Evolutionary conservation across 192 early-diverging fungal genomes (phyloP).

Genomic region (Diversispora eburnea): DNA sequence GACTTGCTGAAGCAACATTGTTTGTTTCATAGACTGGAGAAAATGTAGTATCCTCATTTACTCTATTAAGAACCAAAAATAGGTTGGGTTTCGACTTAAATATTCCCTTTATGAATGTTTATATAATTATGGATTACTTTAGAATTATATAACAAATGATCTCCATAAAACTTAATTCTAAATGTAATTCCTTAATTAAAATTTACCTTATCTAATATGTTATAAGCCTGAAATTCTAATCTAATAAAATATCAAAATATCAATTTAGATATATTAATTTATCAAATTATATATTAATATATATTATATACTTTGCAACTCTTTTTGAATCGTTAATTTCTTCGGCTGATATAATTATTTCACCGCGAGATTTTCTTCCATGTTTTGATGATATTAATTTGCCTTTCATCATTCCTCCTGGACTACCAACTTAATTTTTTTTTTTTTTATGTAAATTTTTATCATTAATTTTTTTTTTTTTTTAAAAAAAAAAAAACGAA

Average conservation of each 20-base stretch:
- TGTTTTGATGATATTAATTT: neutral
- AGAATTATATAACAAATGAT: too few species aligned
- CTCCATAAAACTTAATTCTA: too few species aligned
- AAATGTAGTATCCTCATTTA: slow-evolving; percentile 36
- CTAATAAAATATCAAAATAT: slow-evolving; percentile 23
- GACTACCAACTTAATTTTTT: too few species aligned
- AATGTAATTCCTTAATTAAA: too few species aligned
- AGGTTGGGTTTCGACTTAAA: too few species aligned
- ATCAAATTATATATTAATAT: neutral
- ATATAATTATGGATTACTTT: too few species aligned
- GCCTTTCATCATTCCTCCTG: neutral
- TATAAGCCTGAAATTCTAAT: slow-evolving; percentile 36
- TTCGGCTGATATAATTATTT: slow-evolving; percentile 45
- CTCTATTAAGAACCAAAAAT: slow-evolving; percentile 35
- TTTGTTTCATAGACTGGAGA: slow-evolving; percentile 36
- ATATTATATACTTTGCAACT: slow-evolving; percentile 35
- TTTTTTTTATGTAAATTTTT: too few species aligned
- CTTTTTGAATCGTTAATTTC: slow-evolving; percentile 33
- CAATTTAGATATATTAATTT: neutral
- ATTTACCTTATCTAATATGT: slow-evolving; percentile 32
- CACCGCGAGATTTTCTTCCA: slow-evolving; percentile 28
- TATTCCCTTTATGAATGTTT: too few species aligned
- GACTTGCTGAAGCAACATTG: slow-evolving; percentile 15
- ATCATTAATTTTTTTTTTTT: slow-evolving; percentile 35
- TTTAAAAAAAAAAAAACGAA: too few species aligned